Conservation (phyloP, 1,139 yeast genomes). For the Groenewaldozyma sp. region DNA sequence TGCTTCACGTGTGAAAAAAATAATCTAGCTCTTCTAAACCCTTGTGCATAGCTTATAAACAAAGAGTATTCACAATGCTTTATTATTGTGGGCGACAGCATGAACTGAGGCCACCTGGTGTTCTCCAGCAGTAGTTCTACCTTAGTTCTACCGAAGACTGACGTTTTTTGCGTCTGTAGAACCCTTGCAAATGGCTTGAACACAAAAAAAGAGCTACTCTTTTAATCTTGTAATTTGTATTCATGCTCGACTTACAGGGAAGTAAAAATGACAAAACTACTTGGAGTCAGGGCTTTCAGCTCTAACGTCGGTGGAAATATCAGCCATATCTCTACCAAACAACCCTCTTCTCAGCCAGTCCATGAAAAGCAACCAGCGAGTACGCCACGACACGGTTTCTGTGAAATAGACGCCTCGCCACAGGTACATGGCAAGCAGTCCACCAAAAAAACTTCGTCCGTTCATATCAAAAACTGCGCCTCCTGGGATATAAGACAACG, state of each 20-base stretch:
- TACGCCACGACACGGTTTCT: slow-evolving; percentile 51
- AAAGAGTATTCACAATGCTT: no score
- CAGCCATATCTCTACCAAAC: slow-evolving; percentile 49
- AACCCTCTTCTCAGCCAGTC: slow-evolving; percentile 59
- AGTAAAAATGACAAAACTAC: no score
- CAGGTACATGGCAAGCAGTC: slow-evolving; percentile 52
- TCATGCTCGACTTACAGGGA: no score
- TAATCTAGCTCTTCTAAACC: no score
- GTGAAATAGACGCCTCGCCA: slow-evolving; percentile 63
- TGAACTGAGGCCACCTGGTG: no score
- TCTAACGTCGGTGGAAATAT: slow-evolving; percentile 19
- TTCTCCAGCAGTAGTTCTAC: no score
- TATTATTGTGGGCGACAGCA: no score
- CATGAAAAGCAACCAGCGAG: slow-evolving; percentile 47
- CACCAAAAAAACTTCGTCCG: slow-evolving; percentile 49
- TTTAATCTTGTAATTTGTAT: neutral
- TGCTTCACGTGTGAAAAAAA: no score
- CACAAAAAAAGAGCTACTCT: neutral
- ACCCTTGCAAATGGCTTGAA: neutral
- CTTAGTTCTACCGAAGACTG: no score
- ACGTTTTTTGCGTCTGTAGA: neutral
- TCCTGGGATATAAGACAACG: slow-evolving; percentile 54
- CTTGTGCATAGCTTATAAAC: no score
- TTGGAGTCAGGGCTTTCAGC: no score
- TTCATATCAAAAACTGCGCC: slow-evolving; percentile 57